Evolutionary conservation across 2,329 filamentous ascomycete species (phyloP).

Genomic region (Trichoderma aggressivum): DNA sequence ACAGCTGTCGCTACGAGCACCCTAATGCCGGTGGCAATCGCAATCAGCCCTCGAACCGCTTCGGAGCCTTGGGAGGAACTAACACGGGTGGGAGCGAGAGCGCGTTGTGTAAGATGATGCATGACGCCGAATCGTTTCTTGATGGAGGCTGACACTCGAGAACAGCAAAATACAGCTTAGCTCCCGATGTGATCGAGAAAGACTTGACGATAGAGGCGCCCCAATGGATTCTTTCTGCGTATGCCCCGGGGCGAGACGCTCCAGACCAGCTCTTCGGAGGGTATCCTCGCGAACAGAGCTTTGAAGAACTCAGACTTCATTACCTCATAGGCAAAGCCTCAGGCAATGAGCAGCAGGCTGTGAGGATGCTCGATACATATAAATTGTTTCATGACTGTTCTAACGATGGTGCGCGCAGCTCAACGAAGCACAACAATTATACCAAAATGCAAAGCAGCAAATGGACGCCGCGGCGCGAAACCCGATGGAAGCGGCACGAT

Average conservation of each 20-base stretch:
- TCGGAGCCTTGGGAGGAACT: slow-evolving; percentile 46
- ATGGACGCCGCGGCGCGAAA: slow-evolving; percentile 69
- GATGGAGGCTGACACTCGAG: slow-evolving; percentile 16
- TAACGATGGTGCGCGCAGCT: slow-evolving; percentile 40
- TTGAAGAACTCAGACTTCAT: slow-evolving; percentile 80
- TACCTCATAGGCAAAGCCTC: slow-evolving; percentile 59
- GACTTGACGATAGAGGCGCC: slow-evolving; percentile 72
- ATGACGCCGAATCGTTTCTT: not conserved
- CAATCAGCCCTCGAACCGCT: slow-evolving; percentile 51
- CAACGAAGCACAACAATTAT: slow-evolving; percentile 58
- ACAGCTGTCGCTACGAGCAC: slow-evolving; percentile 54
- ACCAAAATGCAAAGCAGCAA: slow-evolving; percentile 64
- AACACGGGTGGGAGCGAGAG: slow-evolving; percentile 27
- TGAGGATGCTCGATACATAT: slow-evolving; percentile 32
- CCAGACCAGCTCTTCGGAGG: slow-evolving; percentile 84
- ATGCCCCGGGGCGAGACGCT: slow-evolving; percentile 72
- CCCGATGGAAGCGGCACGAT: slow-evolving; percentile 68
- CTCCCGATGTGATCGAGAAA: slow-evolving; percentile 55
- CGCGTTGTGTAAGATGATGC: slow-evolving; percentile 23
- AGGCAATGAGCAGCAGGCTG: slow-evolving; percentile 57
- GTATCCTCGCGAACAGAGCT: slow-evolving; percentile 73
- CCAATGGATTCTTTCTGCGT: slow-evolving; percentile 81
- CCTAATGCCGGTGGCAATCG: slow-evolving; percentile 36
- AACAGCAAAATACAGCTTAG: slow-evolving; percentile 49
- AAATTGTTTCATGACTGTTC: not conserved